phyloP scores from a whole-genome alignment of 169 alveolate genomes.

The Perkinsus olseni region DNA sequence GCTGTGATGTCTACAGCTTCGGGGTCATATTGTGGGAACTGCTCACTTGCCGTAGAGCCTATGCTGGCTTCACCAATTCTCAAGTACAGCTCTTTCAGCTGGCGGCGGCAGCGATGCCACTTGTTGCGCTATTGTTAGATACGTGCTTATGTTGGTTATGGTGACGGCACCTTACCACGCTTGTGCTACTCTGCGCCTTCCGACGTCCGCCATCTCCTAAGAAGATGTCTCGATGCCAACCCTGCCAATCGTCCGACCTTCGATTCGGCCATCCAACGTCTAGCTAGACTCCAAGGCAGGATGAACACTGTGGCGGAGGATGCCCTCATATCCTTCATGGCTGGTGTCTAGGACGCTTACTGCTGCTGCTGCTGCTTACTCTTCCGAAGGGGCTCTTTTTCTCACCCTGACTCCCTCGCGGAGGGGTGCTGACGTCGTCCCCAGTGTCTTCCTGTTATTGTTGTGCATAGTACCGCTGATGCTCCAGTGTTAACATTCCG shows the following conservation, averaged over 20 bases:
- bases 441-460: no score
- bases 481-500: no score
- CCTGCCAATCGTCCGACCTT: neutral
- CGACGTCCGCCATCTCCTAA: neutral
- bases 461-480: no score
- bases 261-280: neutral
- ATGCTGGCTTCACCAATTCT: neutral
- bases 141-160: neutral
- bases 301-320: conserved; percentile 30
- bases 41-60: neutral
- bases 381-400: no score
- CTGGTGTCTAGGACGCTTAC: conserved; percentile 16
- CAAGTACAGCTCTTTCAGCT: neutral
- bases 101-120: neutral
- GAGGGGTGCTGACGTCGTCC: no score
- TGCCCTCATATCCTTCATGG: conserved; percentile 38
- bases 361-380: neutral
- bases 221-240: neutral
- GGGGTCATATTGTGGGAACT: neutral
- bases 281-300: conserved; percentile 10
- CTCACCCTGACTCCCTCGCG: no score
- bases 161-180: neutral
- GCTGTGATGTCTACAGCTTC: neutral
- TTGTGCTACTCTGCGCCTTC: neutral
- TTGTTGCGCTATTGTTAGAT: no score